These are phyloP conservation scores for Diaporthe longicolla DNA, from an alignment of 2,329 filamentous ascomycete species.

Conservation along the genomic window DNA sequence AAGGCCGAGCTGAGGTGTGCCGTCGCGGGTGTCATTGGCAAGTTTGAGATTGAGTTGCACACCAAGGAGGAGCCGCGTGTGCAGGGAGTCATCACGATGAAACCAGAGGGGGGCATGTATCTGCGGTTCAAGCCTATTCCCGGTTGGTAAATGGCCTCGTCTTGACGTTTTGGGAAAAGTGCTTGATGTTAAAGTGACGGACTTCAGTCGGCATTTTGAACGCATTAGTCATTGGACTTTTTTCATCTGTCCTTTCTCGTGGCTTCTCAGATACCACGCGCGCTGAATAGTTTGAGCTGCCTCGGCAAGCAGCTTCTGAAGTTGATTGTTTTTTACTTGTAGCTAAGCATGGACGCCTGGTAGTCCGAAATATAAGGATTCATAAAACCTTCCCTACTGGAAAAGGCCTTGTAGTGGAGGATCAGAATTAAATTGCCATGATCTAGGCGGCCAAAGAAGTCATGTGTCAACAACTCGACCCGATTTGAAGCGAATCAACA, in stretches of 20 bases:
- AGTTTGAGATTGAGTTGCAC: slow-evolving; percentile 36
- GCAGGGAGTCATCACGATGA: slow-evolving; percentile 39
- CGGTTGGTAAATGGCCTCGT: neutral
- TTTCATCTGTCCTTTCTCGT: neutral
- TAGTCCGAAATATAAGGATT: neutral
- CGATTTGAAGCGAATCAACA: neutral
- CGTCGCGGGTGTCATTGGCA: slow-evolving; percentile 37
- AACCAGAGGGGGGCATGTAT: slow-evolving; percentile 39
- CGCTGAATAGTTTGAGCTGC: neutral
- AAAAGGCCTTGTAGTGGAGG: neutral
- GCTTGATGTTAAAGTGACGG: neutral
- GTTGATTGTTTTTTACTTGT: neutral
- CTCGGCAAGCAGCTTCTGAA: neutral
- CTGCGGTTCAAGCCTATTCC: slow-evolving; percentile 35
- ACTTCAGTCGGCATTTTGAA: neutral
- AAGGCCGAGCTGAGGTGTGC: slow-evolving; percentile 40
- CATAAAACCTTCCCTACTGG: no score
- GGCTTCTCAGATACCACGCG: neutral
- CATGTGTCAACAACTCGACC: neutral
- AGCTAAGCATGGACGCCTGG: neutral
- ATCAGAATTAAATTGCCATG: neutral
- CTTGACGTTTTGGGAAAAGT: neutral
- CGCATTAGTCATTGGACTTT: no score
- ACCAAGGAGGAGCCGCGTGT: slow-evolving; percentile 37
- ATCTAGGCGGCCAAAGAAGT: neutral